Conservation (phyloP, 140 eudicot species). For the Bidens hawaiensis region DNA sequence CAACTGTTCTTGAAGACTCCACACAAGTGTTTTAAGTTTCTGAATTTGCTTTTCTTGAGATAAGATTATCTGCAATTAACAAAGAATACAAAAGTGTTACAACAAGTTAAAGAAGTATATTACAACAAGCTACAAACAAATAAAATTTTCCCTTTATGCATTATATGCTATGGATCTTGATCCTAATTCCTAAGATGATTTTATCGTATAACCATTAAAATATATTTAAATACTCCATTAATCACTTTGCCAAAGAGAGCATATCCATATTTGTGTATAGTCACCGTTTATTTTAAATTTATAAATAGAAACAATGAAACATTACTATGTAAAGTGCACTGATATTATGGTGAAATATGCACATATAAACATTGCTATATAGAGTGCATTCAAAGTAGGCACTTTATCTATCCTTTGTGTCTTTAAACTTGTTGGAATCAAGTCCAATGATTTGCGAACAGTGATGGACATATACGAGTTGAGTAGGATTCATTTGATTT, state of each 20-base stretch:
- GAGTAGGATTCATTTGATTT: neutral
- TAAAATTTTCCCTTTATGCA: neutral
- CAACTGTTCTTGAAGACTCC: conserved; percentile 52
- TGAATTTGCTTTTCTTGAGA: conserved; percentile 60
- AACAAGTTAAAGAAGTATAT: neutral
- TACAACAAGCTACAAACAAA: neutral
- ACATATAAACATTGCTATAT: neutral
- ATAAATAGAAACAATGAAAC: neutral
- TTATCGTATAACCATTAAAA: neutral
- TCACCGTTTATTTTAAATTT: neutral
- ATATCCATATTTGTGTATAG: neutral
- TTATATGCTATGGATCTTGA: conserved; percentile 1
- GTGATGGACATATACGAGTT: neutral
- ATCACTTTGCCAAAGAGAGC: neutral
- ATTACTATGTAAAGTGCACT: neutral
- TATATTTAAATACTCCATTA: neutral
- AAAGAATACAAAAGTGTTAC: neutral
- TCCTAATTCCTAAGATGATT: neutral
- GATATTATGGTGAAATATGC: neutral
- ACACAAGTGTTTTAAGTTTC: conserved; percentile 55
- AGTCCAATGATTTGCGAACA: neutral
- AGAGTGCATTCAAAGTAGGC: neutral
- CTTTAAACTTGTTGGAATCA: neutral
- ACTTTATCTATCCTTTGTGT: neutral
- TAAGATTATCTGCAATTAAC: conserved; percentile 56